Evolutionary conservation across 148 eudicot species (phyloP).

Genomic region (Linanthus parryae): DNA sequence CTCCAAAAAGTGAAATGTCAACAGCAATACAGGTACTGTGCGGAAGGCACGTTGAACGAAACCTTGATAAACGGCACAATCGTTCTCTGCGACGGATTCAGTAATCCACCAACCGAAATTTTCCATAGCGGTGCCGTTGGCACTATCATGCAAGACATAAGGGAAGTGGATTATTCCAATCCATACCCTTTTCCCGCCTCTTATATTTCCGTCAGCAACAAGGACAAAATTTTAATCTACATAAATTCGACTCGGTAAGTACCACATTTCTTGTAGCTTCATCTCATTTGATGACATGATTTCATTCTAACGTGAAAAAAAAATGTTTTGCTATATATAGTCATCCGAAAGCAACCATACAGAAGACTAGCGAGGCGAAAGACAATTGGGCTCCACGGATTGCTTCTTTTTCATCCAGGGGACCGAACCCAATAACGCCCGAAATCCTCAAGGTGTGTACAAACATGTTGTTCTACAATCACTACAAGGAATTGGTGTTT

Average conservation of each 20-base stretch:
- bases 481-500: no score
- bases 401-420: constrained; percentile 51
- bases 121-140: constrained; percentile 26
- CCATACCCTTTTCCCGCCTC: constrained; percentile 26
- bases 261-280: no score
- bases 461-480: no score
- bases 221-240: constrained; percentile 18
- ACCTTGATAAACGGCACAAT: constrained; percentile 24
- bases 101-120: constrained; percentile 3
- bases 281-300: no score
- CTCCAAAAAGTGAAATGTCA: no score
- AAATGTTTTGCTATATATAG: no score
- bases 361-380: constrained; percentile 13
- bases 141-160: constrained; percentile 14
- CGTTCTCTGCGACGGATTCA: constrained; percentile 10
- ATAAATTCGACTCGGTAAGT: constrained; percentile 8
- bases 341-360: constrained; percentile 27
- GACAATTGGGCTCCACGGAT: constrained; percentile 32
- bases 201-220: no score
- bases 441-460: constrained; percentile 65
- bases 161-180: background rate
- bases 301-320: no score
- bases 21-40: constrained; percentile 19
- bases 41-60: constrained; percentile 1
- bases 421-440: constrained; percentile 45